Conservation (phyloP, 495 filamentous ascomycete species). For the Elasticomyces elasticus region DNA sequence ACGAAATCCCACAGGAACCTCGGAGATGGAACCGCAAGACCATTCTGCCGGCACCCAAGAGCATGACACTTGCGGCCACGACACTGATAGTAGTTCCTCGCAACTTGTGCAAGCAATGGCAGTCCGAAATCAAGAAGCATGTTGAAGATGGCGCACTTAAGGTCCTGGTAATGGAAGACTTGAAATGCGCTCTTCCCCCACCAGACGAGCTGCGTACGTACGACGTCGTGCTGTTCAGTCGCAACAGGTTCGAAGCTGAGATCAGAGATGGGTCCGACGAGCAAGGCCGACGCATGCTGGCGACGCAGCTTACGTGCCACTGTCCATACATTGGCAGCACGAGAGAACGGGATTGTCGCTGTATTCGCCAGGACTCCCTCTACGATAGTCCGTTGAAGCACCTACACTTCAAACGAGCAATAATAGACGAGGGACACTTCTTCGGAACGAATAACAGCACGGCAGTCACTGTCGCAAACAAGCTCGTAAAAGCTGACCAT, state of each 20-base stretch:
- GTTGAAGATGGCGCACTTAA: constrained; percentile 49
- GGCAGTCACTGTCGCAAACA: constrained; percentile 54
- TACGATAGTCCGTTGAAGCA: constrained; percentile 54
- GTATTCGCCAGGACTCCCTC: constrained; percentile 29
- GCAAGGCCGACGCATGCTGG: constrained; percentile 25
- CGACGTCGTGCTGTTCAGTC: constrained; percentile 73
- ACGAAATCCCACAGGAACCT: constrained; percentile 36
- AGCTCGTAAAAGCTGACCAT: constrained; percentile 54
- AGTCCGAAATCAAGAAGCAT: constrained; percentile 57
- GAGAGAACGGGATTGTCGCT: constrained; percentile 34
- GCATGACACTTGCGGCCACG: constrained; percentile 52
- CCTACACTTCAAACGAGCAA: constrained; percentile 74
- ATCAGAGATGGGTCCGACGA: constrained; percentile 31
- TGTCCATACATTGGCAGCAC: constrained; percentile 39
- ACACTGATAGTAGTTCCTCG: constrained; percentile 62
- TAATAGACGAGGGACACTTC: constrained; percentile 86
- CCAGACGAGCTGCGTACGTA: constrained; percentile 51
- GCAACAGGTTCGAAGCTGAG: constrained; percentile 59
- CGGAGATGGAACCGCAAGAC: constrained; percentile 35
- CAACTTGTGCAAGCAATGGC: constrained; percentile 65
- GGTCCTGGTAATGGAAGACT: constrained; percentile 46
- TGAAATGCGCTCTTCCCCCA: constrained; percentile 47
- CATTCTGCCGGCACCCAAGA: constrained; percentile 33
- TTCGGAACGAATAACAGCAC: constrained; percentile 54
- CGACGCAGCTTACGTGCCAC: constrained; percentile 23